Evolutionary conservation across 2,329 filamentous ascomycete species (phyloP).

Genomic region (Hawksworthiomyces lignivorus): DNA sequence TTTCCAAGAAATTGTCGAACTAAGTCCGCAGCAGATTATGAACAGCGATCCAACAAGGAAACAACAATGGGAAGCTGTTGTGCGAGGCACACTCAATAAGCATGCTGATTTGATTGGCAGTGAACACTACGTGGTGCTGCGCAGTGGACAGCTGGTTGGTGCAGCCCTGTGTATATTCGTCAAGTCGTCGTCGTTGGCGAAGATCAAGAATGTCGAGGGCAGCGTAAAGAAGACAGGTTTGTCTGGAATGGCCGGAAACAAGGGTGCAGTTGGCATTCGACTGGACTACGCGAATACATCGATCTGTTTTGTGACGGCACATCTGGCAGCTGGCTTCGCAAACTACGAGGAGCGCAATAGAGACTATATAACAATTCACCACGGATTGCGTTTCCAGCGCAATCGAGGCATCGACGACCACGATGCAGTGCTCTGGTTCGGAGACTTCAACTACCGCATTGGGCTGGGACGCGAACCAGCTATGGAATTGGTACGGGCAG

Average conservation of each 20-base stretch:
- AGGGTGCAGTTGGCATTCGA: slow-evolving; percentile 91
- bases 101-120: slow-evolving; percentile 57
- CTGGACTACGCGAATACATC: slow-evolving; percentile 91
- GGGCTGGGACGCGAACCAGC: slow-evolving; percentile 73
- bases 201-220: slow-evolving; percentile 95
- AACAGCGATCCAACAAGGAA: slow-evolving; percentile 87
- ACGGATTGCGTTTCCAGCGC: slow-evolving; percentile 81
- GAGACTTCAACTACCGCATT: slow-evolving; percentile 98
- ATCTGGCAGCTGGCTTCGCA: slow-evolving; percentile 89
- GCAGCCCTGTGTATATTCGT: slow-evolving; percentile 90
- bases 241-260: slow-evolving; percentile 96
- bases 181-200: slow-evolving; percentile 63
- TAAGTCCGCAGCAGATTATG: slow-evolving; percentile 98
- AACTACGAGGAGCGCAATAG: slow-evolving; percentile 96
- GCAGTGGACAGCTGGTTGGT: slow-evolving; percentile 90
- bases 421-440: slow-evolving; percentile 82
- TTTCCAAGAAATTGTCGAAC: slow-evolving; percentile 96
- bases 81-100: slow-evolving; percentile 68
- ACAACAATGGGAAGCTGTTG: slow-evolving; percentile 77
- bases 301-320: slow-evolving; percentile 91
- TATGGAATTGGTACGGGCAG: slow-evolving; percentile 61
- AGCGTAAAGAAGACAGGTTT: slow-evolving; percentile 90
- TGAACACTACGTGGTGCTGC: slow-evolving; percentile 78
- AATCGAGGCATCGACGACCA: slow-evolving; percentile 90
- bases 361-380: slow-evolving; percentile 83